Conservation (phyloP, 768 basidiomycete species). For the Boletus huronensis region DNA sequence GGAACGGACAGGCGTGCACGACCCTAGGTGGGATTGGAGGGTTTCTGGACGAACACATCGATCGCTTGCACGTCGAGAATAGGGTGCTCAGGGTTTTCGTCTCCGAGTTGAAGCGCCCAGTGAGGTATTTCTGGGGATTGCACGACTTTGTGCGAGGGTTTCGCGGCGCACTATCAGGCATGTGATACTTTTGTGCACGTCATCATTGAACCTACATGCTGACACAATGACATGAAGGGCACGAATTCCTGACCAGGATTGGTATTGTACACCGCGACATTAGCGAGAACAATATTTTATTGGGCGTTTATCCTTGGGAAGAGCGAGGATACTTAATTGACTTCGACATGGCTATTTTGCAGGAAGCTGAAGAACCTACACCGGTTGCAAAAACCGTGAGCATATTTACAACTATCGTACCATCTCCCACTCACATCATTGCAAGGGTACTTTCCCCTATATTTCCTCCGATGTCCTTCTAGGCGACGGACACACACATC, state of each 20-base stretch:
- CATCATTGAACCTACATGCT: neutral
- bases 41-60: neutral
- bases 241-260: conserved; percentile 8
- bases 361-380: neutral
- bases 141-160: conserved; percentile 12
- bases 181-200: neutral
- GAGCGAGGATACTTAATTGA: conserved; percentile 22
- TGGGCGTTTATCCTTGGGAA: neutral
- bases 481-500: neutral
- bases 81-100: neutral
- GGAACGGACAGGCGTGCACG: neutral
- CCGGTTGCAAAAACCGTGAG: neutral
- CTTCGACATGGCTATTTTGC: conserved; percentile 21
- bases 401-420: neutral
- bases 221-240: conserved; percentile 1
- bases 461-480: conserved; percentile 11
- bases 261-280: neutral
- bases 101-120: conserved; percentile 5
- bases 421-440: neutral
- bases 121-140: conserved; percentile 16
- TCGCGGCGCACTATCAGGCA: neutral
- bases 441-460: conserved; percentile 1
- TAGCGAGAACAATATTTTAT: neutral
- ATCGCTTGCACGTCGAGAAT: neutral
- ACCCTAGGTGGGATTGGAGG: conserved; percentile 6